These are phyloP conservation scores for Debaryomyces castellii DNA, from an alignment of 805 yeast genomes.

Conservation along the genomic window DNA sequence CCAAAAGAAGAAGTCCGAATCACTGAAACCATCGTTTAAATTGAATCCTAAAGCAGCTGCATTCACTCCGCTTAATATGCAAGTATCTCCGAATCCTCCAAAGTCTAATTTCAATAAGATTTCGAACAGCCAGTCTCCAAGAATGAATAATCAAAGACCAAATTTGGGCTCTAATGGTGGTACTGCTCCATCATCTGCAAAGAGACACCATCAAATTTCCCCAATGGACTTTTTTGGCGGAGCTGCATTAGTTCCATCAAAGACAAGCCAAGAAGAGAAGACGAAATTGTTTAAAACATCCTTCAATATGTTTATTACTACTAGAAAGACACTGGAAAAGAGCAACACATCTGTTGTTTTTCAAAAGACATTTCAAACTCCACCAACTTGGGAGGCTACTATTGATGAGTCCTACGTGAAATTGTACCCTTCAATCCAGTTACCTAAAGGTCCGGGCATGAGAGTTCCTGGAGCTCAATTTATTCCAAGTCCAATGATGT, in stretches of 20 bases:
- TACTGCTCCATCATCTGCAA: conserved; percentile 12
- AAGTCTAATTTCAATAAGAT: conserved; percentile 20
- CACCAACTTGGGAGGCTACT: conserved; percentile 74
- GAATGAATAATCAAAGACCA: conserved; percentile 31
- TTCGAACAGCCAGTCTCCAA: conserved; percentile 28
- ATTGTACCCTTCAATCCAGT: conserved; percentile 46
- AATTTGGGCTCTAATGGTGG: conserved; percentile 17
- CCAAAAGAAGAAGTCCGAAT: conserved; percentile 53
- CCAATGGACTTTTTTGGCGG: conserved; percentile 46
- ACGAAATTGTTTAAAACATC: conserved; percentile 36
- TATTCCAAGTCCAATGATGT: conserved; percentile 32
- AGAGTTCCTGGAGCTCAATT: conserved; percentile 21
- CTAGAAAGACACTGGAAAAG: conserved; percentile 31
- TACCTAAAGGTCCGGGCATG: conserved; percentile 12
- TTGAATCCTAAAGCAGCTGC: conserved; percentile 69
- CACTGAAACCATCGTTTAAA: conserved; percentile 61
- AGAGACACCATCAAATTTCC: conserved; percentile 37
- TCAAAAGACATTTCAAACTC: conserved; percentile 67
- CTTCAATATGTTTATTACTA: conserved; percentile 55
- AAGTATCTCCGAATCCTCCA: conserved; percentile 27
- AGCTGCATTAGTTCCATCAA: conserved; percentile 35
- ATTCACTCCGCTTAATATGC: conserved; percentile 50
- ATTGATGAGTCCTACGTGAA: conserved; percentile 55
- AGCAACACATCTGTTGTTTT: conserved; percentile 29
- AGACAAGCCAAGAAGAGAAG: conserved; percentile 33